Percentiles rank a stretch among this genome's conserved stretches.
Conservation (phyloP, 345 rosid species). For the Conringia planisiliqua region DNA sequence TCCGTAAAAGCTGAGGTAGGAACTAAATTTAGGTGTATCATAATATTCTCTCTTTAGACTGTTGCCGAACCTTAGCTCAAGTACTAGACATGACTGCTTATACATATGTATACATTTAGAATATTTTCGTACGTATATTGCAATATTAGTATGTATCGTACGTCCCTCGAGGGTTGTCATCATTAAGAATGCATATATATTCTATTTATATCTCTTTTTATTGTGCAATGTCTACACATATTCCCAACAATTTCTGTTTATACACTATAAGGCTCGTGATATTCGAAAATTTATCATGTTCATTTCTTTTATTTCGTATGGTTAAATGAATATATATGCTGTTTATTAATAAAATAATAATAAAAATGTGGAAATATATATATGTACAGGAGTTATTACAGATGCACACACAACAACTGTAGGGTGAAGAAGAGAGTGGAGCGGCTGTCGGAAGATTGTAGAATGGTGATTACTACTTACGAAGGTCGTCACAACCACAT, state of each 20-base stretch:
- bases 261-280: neutral
- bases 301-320: neutral
- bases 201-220: neutral
- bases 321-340: neutral
- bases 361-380: neutral
- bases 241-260: neutral
- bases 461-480: slow-evolving; percentile 97
- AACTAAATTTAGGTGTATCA: slow-evolving; percentile 7
- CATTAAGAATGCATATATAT: neutral
- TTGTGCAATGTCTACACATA: slow-evolving; percentile 23
- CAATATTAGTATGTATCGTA: slow-evolving; percentile 21
- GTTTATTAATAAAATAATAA: neutral
- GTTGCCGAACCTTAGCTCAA: slow-evolving; percentile 10
- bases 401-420: slow-evolving; percentile 85
- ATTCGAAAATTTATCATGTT: neutral
- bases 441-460: slow-evolving; percentile 83
- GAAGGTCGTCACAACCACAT: slow-evolving; percentile 97
- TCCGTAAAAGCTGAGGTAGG: slow-evolving; percentile 19
- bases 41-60: slow-evolving; percentile 15
- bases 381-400: slow-evolving; percentile 71
- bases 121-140: slow-evolving; percentile 3
- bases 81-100: slow-evolving; percentile 26
- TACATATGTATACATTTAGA: neutral
- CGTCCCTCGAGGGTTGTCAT: slow-evolving; percentile 13
- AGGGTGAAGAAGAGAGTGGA: slow-evolving; percentile 98